These are phyloP conservation scores for Cucumis hystrix DNA, from an alignment of 306 rosid genomes.

Conservation along the genomic window DNA sequence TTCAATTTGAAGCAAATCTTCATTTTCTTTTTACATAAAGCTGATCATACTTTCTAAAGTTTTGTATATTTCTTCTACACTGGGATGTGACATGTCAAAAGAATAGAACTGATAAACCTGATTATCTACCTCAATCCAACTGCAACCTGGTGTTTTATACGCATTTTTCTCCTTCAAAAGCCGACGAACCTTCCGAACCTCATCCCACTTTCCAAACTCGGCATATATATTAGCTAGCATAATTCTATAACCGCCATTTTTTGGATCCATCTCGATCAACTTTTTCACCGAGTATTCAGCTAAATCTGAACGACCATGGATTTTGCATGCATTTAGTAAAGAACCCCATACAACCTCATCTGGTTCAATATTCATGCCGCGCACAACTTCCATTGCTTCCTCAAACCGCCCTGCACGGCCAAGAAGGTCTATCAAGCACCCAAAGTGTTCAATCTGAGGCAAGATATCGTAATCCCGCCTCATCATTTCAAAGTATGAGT, in stretches of 20 bases:
- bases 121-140: conserved; percentile 70
- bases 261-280: conserved; percentile 48
- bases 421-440: conserved; percentile 77
- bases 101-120: conserved; percentile 53
- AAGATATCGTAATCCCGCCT: conserved; percentile 22
- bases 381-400: conserved; percentile 52
- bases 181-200: conserved; percentile 43
- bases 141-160: conserved; percentile 60
- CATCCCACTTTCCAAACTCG: conserved; percentile 64
- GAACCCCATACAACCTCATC: conserved; percentile 92
- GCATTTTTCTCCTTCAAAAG: conserved; percentile 37
- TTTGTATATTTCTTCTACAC: conserved; percentile 32
- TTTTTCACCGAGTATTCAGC: conserved; percentile 55
- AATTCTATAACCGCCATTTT: conserved; percentile 49
- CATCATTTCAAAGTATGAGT: conserved; percentile 47
- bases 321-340: conserved; percentile 59
- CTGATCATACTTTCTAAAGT: conserved; percentile 34
- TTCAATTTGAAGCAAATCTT: not conserved
- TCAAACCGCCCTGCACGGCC: conserved; percentile 64
- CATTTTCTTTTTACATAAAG: conserved; percentile 4
- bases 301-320: conserved; percentile 47
- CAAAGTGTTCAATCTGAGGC: conserved; percentile 61
- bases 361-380: conserved; percentile 54
- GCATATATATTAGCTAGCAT: conserved; percentile 58
- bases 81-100: conserved; percentile 44